Conservation (phyloP, 1,284 basidiomycete genomes). For the Vanrija sp. region DNA sequence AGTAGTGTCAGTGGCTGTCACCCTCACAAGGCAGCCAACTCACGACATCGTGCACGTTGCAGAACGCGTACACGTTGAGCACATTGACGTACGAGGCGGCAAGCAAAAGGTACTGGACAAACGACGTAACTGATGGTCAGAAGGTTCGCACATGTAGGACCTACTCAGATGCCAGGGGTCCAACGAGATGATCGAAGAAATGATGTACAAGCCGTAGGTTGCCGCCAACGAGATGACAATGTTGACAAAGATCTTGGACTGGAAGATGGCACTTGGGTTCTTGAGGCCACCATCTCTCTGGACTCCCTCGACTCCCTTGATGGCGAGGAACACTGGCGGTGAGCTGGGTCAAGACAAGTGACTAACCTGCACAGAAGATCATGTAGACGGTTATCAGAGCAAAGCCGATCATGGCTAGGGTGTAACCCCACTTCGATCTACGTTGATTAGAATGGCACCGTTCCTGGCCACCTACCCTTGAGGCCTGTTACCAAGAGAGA, state of each 20-base stretch:
- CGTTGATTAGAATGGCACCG: not conserved
- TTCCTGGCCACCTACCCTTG: conserved; percentile 58
- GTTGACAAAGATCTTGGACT: conserved; percentile 74
- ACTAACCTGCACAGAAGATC: conserved; percentile 61
- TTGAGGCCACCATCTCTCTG: conserved; percentile 52
- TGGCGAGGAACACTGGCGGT: conserved; percentile 66
- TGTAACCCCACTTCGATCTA: conserved; percentile 70
- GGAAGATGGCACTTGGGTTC: conserved; percentile 58
- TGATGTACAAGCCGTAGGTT: conserved; percentile 77
- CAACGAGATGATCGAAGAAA: conserved; percentile 76
- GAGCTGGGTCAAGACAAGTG: conserved; percentile 1
- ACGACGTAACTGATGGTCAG: conserved; percentile 64
- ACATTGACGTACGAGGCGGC: no score
- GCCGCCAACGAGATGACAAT: conserved; percentile 75
- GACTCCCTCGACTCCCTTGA: conserved; percentile 68
- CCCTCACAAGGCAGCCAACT: conserved; percentile 28
- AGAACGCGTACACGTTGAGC: conserved; percentile 58
- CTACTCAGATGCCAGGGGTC: conserved; percentile 38
- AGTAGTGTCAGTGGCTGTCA: conserved; percentile 1
- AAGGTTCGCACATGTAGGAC: not conserved
- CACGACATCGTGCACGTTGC: conserved; percentile 68
- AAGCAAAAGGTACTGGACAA: conserved; percentile 77
- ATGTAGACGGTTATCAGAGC: conserved; percentile 87
- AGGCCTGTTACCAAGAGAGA: conserved; percentile 86
- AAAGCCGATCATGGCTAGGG: conserved; percentile 74